Percentiles rank a stretch among this genome's conserved stretches.
phyloP scores from a whole-genome alignment of 2,329 filamentous ascomycete genomes.

The Plectosphaerella sp. region DNA sequence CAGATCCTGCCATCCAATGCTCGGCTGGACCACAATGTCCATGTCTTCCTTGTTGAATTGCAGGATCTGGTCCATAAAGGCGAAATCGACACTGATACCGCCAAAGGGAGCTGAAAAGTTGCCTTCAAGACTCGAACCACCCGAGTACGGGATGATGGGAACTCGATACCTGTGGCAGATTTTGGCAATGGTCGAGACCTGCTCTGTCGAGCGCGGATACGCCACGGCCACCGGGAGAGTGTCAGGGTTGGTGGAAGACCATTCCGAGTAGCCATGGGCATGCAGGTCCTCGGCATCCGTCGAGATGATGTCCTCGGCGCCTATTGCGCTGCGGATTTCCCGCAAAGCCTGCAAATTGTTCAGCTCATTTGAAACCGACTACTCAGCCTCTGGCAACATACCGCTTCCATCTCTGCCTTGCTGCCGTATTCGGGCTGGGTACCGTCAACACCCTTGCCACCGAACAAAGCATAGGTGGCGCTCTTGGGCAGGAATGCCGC shows the following conservation, averaged over 20 bases:
- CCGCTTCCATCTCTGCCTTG: conserved; percentile 27
- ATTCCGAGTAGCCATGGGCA: conserved; percentile 63
- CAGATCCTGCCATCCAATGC: conserved; percentile 86
- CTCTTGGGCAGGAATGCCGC: conserved; percentile 10
- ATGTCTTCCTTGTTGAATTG: conserved; percentile 80
- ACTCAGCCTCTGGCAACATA: conserved; percentile 3
- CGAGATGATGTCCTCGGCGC: conserved; percentile 53
- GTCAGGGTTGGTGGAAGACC: conserved; percentile 59
- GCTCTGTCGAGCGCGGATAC: conserved; percentile 56
- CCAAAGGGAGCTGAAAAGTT: conserved; percentile 87
- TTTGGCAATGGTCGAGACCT: conserved; percentile 56
- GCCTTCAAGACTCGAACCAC: conserved; percentile 80
- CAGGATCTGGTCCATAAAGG: conserved; percentile 78
- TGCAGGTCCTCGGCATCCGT: conserved; percentile 58
- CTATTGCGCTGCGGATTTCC: conserved; percentile 46
- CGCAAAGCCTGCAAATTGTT: conserved; percentile 39
- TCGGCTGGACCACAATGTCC: conserved; percentile 89
- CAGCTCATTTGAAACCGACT: neutral
- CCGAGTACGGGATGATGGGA: conserved; percentile 83
- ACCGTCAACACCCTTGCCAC: conserved; percentile 13
- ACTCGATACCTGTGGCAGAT: conserved; percentile 76
- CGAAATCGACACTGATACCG: conserved; percentile 86
- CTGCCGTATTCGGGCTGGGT: conserved; percentile 31
- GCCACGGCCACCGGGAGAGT: conserved; percentile 59
- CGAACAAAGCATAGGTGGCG: conserved; percentile 19